Evolutionary conservation across 2,329 filamentous ascomycete genomes (phyloP).

Genomic region (Diplodia sapinea): DNA sequence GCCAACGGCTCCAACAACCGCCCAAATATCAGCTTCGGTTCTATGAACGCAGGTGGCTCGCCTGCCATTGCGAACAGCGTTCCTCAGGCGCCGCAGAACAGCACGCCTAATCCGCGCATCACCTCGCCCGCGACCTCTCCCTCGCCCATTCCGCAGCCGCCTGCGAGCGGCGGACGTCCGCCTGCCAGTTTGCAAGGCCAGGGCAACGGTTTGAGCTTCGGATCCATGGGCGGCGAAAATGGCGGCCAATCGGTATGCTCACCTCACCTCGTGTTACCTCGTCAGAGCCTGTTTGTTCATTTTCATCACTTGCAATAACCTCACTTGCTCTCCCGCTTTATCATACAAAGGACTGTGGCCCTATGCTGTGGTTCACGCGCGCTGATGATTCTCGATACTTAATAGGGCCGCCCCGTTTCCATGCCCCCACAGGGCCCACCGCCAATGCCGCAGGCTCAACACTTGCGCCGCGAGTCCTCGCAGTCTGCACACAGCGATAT

Average conservation of each 20-base stretch:
- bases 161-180: conserved; percentile 81
- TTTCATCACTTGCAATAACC: not conserved
- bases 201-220: conserved; percentile 76
- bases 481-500: conserved; percentile 81
- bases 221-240: conserved; percentile 76
- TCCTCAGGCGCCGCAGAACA: conserved; percentile 69
- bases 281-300: not conserved
- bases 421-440: conserved; percentile 55
- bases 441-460: conserved; percentile 67
- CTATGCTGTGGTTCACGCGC: conserved; percentile 12
- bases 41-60: conserved; percentile 65
- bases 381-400: conserved; percentile 41
- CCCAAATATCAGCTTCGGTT: conserved; percentile 80
- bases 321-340: not conserved
- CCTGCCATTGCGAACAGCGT: conserved; percentile 70
- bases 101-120: conserved; percentile 70
- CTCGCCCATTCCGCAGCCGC: conserved; percentile 88
- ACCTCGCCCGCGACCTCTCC: conserved; percentile 87
- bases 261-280: conserved; percentile 7
- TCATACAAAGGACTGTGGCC: not conserved
- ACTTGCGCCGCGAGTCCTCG: conserved; percentile 84
- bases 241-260: conserved; percentile 72
- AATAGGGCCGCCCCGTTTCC: conserved; percentile 70
- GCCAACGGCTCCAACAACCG: conserved; percentile 73
- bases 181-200: conserved; percentile 75